phyloP scores from a whole-genome alignment of 2,329 filamentous ascomycete species.

The Calonectria crousiana region DNA sequence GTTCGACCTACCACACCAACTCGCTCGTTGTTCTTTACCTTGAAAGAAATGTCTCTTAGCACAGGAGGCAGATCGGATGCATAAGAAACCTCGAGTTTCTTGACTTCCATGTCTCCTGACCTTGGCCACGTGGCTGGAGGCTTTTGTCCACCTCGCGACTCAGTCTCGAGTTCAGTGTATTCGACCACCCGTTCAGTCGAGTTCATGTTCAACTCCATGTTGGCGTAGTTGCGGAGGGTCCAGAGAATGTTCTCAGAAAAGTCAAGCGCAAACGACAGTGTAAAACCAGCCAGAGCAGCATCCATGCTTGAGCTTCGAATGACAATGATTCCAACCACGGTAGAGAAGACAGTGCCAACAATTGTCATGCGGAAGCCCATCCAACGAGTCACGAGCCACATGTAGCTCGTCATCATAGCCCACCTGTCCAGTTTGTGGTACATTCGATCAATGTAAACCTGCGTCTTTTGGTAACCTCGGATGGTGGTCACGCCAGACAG shows the following conservation, averaged over 20 bases:
- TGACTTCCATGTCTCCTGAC: constrained; percentile 79
- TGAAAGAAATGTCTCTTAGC: constrained; percentile 76
- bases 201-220: constrained; percentile 83
- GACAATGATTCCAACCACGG: constrained; percentile 73
- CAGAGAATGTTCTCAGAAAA: constrained; percentile 75
- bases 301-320: constrained; percentile 72
- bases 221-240: constrained; percentile 76
- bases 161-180: constrained; percentile 77
- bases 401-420: constrained; percentile 73
- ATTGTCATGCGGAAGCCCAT: constrained; percentile 79
- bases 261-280: constrained; percentile 78
- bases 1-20: constrained; percentile 84
- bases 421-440: constrained; percentile 77
- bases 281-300: constrained; percentile 80
- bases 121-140: constrained; percentile 82
- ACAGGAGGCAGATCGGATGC: constrained; percentile 78
- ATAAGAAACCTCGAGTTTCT: constrained; percentile 79
- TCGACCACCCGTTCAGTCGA: constrained; percentile 81
- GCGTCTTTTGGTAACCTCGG: constrained; percentile 77
- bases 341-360: constrained; percentile 77
- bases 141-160: constrained; percentile 70
- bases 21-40: constrained; percentile 74
- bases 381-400: constrained; percentile 83
- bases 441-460: constrained; percentile 78
- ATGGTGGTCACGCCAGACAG: constrained; percentile 81